phyloP scores from a whole-genome alignment of 495 filamentous ascomycete genomes.

The Lophiotrema nucula region DNA sequence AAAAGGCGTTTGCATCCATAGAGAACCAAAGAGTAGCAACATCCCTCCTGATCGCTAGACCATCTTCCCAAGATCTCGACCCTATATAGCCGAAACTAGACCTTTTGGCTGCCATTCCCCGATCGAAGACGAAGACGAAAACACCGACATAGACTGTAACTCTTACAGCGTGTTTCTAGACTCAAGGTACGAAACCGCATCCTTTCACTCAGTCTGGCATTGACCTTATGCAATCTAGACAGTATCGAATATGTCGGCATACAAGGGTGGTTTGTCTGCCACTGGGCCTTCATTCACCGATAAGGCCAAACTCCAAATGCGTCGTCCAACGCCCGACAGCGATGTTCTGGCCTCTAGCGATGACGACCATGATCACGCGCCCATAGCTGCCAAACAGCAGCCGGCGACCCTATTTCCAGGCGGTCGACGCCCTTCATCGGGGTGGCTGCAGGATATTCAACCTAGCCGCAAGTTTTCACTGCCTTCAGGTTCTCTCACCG shows the following conservation, averaged over 20 bases:
- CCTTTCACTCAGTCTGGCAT: no score
- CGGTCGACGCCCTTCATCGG: slow-evolving; percentile 19
- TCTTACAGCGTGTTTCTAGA: no score
- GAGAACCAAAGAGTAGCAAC: no score
- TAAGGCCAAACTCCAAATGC: slow-evolving; percentile 23
- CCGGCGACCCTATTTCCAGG: neutral
- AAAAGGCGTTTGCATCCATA: no score
- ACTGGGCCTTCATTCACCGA: neutral
- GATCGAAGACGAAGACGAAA: no score
- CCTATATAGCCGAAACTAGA: no score
- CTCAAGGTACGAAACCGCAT: no score
- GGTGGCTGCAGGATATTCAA: slow-evolving; percentile 36
- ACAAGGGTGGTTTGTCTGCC: slow-evolving; percentile 17
- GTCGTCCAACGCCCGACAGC: slow-evolving; percentile 34
- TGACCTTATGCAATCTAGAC: no score
- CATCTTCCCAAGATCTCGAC: no score
- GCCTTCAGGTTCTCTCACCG: slow-evolving; percentile 13
- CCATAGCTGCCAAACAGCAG: neutral
- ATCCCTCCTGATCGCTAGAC: no score
- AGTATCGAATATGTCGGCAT: slow-evolving; percentile 1
- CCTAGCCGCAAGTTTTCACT: slow-evolving; percentile 31
- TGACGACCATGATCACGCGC: slow-evolving; percentile 34
- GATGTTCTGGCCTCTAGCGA: slow-evolving; percentile 34
- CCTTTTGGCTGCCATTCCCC: no score
- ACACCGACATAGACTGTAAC: no score